phyloP scores from a whole-genome alignment of 768 basidiomycete genomes.

The Boletus subparvulus region DNA sequence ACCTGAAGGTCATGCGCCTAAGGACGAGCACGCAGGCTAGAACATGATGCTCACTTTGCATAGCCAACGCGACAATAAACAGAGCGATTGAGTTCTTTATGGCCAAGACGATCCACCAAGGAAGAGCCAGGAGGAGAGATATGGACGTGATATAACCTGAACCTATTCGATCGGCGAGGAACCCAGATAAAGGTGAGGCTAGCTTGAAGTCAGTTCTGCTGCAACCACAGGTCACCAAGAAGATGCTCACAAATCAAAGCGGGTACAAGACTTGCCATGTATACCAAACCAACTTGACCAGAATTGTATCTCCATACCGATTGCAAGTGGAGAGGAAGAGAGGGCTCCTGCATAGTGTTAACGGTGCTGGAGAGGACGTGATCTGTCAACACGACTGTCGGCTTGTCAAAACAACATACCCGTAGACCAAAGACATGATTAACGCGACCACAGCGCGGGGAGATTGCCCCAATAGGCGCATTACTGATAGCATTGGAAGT shows the following conservation, averaged over 20 bases:
- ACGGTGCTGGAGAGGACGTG: slow-evolving; percentile 38
- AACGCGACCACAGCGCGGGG: slow-evolving; percentile 49
- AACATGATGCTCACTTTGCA: slow-evolving; percentile 48
- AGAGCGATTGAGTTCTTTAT: slow-evolving; percentile 50
- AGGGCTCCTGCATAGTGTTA: slow-evolving; percentile 52
- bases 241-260: slow-evolving; percentile 56
- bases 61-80: slow-evolving; percentile 41
- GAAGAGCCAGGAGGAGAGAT: slow-evolving; percentile 52
- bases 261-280: slow-evolving; percentile 63
- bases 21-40: not conserved
- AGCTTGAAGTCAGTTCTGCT: not conserved
- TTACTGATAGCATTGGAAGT: slow-evolving; percentile 42
- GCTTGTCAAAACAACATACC: slow-evolving; percentile 38
- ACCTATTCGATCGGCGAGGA: slow-evolving; percentile 54
- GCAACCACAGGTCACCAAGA: not conserved
- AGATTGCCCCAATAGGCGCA: slow-evolving; percentile 43
- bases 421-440: slow-evolving; percentile 49
- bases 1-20: slow-evolving; percentile 35
- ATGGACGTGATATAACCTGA: slow-evolving; percentile 52
- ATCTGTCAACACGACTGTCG: not conserved
- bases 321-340: slow-evolving; percentile 56
- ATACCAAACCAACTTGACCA: slow-evolving; percentile 61
- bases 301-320: slow-evolving; percentile 48
- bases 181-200: slow-evolving; percentile 65
- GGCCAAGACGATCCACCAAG: slow-evolving; percentile 62